Conservation (phyloP, 2,329 filamentous ascomycete genomes). For the Xylariaceae sp. region DNA sequence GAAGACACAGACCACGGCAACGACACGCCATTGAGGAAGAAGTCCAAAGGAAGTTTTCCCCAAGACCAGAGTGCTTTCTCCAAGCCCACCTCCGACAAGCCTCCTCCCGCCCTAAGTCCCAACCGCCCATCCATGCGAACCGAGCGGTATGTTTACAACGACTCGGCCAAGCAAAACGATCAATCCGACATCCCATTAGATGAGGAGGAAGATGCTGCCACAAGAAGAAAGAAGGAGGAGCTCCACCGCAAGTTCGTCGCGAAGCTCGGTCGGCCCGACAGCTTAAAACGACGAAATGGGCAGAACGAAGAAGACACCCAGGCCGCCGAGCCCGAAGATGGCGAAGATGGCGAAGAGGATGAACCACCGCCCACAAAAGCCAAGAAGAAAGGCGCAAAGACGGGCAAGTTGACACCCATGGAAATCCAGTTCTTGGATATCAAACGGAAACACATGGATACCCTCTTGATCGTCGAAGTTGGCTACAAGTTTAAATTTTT, state of each 20-base stretch:
- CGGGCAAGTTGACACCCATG: conserved; percentile 85
- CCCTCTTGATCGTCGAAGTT: conserved; percentile 86
- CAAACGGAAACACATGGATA: conserved; percentile 86
- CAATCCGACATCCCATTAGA: conserved; percentile 32
- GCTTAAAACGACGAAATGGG: conserved; percentile 61
- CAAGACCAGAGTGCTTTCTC: conserved; percentile 34
- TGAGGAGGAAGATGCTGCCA: conserved; percentile 44
- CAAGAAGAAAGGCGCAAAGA: conserved; percentile 67
- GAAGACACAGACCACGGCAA: conserved; percentile 43
- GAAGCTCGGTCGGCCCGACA: conserved; percentile 84
- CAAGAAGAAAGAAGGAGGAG: conserved; percentile 57
- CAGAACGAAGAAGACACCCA: conserved; percentile 49
- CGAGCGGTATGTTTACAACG: conserved; percentile 48
- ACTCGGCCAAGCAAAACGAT: conserved; percentile 39
- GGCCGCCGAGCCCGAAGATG: conserved; percentile 47
- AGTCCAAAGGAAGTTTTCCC: conserved; percentile 38
- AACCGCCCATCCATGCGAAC: conserved; percentile 37
- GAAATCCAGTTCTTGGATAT: conserved; percentile 92
- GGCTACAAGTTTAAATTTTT: conserved; percentile 98
- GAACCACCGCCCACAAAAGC: conserved; percentile 42
- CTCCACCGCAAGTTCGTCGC: conserved; percentile 83
- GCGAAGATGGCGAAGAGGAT: conserved; percentile 53
- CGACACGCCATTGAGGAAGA: conserved; percentile 41
- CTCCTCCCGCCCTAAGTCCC: conserved; percentile 14
- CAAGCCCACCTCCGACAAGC: conserved; percentile 30